These are phyloP conservation scores for Verticillium zaregamsianum DNA, from an alignment of 2,329 filamentous ascomycete genomes.

Conservation along the genomic window DNA sequence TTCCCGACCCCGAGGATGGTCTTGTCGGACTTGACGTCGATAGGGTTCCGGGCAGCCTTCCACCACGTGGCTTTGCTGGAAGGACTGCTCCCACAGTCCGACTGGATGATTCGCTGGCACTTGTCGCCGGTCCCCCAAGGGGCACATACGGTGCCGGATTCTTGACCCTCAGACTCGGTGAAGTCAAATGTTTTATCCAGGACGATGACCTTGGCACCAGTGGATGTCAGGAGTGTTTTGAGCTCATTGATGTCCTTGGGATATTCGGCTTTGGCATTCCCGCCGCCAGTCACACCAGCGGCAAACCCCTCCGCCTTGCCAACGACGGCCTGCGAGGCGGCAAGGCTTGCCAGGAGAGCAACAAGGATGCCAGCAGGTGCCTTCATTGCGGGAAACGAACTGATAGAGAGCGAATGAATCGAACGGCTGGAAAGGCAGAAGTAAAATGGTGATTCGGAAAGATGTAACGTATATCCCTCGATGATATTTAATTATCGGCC, in stretches of 20 bases:
- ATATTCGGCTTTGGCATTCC: slow-evolving; percentile 35
- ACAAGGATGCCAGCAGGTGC: slow-evolving; percentile 6
- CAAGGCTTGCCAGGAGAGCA: not conserved
- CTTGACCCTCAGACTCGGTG: slow-evolving; percentile 17
- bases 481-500: too few species aligned
- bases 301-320: slow-evolving; percentile 25
- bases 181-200: slow-evolving; percentile 23
- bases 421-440: too few species aligned
- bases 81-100: not conserved
- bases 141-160: slow-evolving; percentile 21
- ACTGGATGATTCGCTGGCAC: slow-evolving; percentile 12
- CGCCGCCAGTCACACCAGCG: slow-evolving; percentile 45
- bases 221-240: slow-evolving; percentile 13
- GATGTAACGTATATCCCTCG: too few species aligned
- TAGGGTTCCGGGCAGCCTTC: slow-evolving; percentile 1
- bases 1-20: slow-evolving; percentile 8
- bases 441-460: too few species aligned
- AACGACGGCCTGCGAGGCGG: slow-evolving; percentile 12
- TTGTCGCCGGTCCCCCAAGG: slow-evolving; percentile 13
- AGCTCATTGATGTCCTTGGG: slow-evolving; percentile 43
- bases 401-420: too few species aligned
- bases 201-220: slow-evolving; percentile 17
- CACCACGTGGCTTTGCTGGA: not conserved
- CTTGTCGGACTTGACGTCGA: slow-evolving; percentile 10
- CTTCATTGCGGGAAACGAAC: slow-evolving; percentile 4